Percentiles rank a stretch among this genome's conserved stretches.
Conservation (phyloP, 805 yeast genomes). For the Candida methanosorbosa region DNA sequence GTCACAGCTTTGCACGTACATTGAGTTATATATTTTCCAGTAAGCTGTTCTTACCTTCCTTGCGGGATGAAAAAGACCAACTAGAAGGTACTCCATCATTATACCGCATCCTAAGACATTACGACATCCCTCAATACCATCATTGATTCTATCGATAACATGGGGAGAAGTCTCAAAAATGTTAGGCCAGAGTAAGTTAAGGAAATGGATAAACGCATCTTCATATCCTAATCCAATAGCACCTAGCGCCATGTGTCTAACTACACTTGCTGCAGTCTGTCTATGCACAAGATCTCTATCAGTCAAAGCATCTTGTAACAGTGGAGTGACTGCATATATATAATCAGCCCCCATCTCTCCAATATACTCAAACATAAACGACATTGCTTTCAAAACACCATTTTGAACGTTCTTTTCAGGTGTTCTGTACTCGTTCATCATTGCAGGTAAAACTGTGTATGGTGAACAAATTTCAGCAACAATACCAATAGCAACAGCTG, state of each 20-base stretch:
- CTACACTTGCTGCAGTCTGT: conserved; percentile 89
- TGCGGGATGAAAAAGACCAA: conserved; percentile 92
- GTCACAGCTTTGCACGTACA: conserved; percentile 68
- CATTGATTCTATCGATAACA: conserved; percentile 74
- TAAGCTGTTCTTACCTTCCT: conserved; percentile 73
- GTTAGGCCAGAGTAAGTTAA: conserved; percentile 82
- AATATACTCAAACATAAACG: conserved; percentile 88
- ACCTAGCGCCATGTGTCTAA: conserved; percentile 72
- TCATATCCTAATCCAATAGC: conserved; percentile 70
- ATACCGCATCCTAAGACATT: conserved; percentile 70
- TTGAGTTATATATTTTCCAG: conserved; percentile 75
- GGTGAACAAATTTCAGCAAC: conserved; percentile 93
- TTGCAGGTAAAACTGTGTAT: conserved; percentile 85
- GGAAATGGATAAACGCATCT: conserved; percentile 73
- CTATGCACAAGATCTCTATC: conserved; percentile 90
- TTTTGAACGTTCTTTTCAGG: conserved; percentile 93
- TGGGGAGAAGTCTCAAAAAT: conserved; percentile 94
- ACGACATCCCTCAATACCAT: conserved; percentile 68
- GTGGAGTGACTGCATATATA: conserved; percentile 67
- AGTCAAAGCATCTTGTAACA: conserved; percentile 81
- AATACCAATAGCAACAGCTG: conserved; percentile 96
- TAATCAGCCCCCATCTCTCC: conserved; percentile 77
- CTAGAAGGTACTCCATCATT: conserved; percentile 68
- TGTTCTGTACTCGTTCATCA: conserved; percentile 90
- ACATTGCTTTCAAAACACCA: conserved; percentile 85